Conservation (phyloP, 768 basidiomycete genomes). For the Hydnum rufescens region DNA sequence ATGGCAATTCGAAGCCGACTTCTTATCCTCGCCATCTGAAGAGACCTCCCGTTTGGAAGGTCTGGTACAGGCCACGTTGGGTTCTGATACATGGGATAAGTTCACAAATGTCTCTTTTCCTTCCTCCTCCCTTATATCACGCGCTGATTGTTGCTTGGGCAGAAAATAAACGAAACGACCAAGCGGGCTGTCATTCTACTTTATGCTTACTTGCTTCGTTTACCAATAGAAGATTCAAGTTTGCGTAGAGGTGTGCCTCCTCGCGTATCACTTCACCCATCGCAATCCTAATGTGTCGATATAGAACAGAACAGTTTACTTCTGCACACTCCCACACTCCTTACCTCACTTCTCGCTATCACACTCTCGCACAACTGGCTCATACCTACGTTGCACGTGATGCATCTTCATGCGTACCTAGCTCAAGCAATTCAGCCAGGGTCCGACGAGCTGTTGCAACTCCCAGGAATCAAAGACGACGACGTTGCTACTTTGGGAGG, state of each 20-base stretch:
- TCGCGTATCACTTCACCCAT: no score
- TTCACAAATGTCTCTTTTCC: not conserved
- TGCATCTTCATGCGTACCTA: slow-evolving; percentile 69
- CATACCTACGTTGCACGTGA: slow-evolving; percentile 47
- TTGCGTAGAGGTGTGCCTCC: slow-evolving; percentile 40
- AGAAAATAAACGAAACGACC: slow-evolving; percentile 6
- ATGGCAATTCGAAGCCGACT: slow-evolving; percentile 34
- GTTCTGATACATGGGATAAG: not conserved
- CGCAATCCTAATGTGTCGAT: not conserved
- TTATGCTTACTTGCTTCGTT: slow-evolving; percentile 67
- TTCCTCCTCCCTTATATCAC: not conserved
- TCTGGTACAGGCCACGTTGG: not conserved
- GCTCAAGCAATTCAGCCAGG: slow-evolving; percentile 62
- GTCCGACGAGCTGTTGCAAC: slow-evolving; percentile 36
- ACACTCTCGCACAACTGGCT: slow-evolving; percentile 81
- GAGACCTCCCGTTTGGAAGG: not conserved
- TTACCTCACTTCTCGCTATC: slow-evolving; percentile 68
- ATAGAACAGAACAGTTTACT: slow-evolving; percentile 55
- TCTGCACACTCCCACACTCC: slow-evolving; percentile 47
- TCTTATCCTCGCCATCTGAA: not conserved
- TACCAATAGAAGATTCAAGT: slow-evolving; percentile 29
- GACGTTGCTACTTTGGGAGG: no score
- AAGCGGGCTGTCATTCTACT: slow-evolving; percentile 44
- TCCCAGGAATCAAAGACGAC: slow-evolving; percentile 45
- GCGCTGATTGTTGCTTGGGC: not conserved